Percentiles rank a stretch among this genome's conserved stretches.
Conservation (phyloP, 208 protist genomes). For the Crithidia expoeki region DNA sequence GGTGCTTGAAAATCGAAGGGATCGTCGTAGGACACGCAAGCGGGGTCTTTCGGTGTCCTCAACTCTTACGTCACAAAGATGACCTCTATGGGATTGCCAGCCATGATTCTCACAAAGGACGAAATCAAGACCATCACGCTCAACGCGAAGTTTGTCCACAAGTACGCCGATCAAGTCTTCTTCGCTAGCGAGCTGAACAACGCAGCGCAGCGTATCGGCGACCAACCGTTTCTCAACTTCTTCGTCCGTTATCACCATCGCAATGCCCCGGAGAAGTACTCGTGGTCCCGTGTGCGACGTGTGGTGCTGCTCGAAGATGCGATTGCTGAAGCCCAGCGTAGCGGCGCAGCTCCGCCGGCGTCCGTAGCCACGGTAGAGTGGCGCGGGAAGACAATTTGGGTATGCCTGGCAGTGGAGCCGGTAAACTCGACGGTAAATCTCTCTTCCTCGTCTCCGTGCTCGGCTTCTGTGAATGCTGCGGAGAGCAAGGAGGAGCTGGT, state of each 20-base stretch:
- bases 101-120: constrained; percentile 40
- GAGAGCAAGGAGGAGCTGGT: constrained; percentile 47
- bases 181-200: constrained; percentile 62
- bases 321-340: constrained; percentile 6
- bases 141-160: constrained; percentile 64
- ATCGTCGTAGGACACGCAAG: too few species aligned
- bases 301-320: constrained; percentile 36
- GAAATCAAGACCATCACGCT: constrained; percentile 62
- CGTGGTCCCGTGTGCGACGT: constrained; percentile 61
- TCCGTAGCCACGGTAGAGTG: constrained; percentile 38
- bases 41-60: too few species aligned
- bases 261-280: constrained; percentile 48
- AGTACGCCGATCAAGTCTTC: constrained; percentile 62
- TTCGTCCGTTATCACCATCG: constrained; percentile 70
- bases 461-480: not conserved
- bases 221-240: constrained; percentile 58
- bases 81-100: too few species aligned
- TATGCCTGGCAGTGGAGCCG: constrained; percentile 51
- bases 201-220: constrained; percentile 27
- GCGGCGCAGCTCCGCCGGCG: constrained; percentile 1
- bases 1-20: too few species aligned
- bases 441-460: too few species aligned
- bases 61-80: too few species aligned
- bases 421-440: constrained; percentile 1
- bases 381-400: constrained; percentile 65